Evolutionary conservation across 352 stramenopile genomes (phyloP), one percentile per base, ranked within the genome.

Genomic region (Thalassiosira pacifica): DNA sequence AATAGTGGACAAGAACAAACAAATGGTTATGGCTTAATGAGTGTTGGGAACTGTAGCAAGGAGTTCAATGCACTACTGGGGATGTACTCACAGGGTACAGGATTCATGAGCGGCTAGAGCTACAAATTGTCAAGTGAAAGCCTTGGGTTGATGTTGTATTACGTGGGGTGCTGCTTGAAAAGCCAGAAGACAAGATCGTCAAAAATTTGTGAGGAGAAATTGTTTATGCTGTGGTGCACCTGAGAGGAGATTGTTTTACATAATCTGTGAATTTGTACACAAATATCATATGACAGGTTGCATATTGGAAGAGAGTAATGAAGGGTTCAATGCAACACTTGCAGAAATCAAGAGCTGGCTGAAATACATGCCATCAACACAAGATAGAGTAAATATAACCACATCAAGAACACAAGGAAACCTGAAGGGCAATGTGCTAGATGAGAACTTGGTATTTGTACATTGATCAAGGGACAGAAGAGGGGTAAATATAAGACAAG

Each of bases 361-460:
- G 2, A 52, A 22, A 18, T 24, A 5, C 18, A 52, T 53, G 32
- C 60, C 60, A 52, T 5, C 9, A 27, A 13, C 31, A 52, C 1
- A 1, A 3, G n/a, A 24, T 8, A 18, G 31, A 16, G 29, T 66
- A 9, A 18, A 66, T 1, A 34, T 52, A 1, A 68, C 34, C 4
- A 68, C 48, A 3, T 27, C 26, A 19, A 3, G 60, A 4, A 48
- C 19, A 9, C 60, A 68, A 22, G 10, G n/a, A 3, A 45, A 53
- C n/a, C 60, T 68, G 13, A 68, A 68, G 60, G 19, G 32, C 1
- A 18, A 68, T n/a, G 24, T 68, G 16, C 29, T 60, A 24, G 52
- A 29, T 13, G 4, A 60, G 18, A 60, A 60, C 4, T 2, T 57
- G 6, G 16, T n/a, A 2, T 19, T 57, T 19, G 24, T 4, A 19